Base-by-base conservation (phyloP, 192 early-diverging fungal species). In the Dispira simplex region DNA sequence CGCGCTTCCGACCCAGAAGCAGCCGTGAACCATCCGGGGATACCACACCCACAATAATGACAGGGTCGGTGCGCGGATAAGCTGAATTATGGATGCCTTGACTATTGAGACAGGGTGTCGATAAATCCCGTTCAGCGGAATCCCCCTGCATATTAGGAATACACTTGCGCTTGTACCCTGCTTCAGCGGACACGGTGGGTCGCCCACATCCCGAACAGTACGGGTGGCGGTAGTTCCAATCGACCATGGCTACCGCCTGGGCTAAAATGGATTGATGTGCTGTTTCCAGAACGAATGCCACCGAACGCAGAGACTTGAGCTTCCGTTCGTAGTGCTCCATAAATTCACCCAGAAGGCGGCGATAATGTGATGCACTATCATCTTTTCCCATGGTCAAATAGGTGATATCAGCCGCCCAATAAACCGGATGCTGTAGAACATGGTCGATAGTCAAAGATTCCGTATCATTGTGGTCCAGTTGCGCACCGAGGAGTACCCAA, bases 61-160 rank as follows among this genome's bases (percentile, higher is more conserved):
- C 63, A 0, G 67, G 63, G 27, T 68, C 67, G 23, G 67, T 64
- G 6, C 66, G 64, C 1, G 64, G 64, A 43, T 65, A 55, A 14
- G 32, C 39, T 8, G 44, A 65, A 32, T 55, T 55, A 32, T 65
- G 64, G 32, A 55, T 45, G 5, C 64, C 64, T 18, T n/a, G 59
- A 11, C 59, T 8, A 45, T 62, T 62, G 43, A 62, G 44, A n/a
- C 59, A 62, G 14, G 59, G 59, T 6, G 44, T 43, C 0, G 12
- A 12, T 5, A n/a, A 8, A n/a, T 5, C 1, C 4, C 16, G 16
- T n/a, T 16, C 16, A 10, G 28, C n/a, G 44, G 1, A 11, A n/a
- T 11, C 28, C 5, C 0, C 44, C 5, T 43, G 8, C 43, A 9
- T 1, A 1, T 44, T 45, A 12, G 44, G 39, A 12, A 46, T 13